Base-by-base conservation (phyloP, 2,329 filamentous ascomycete genomes). In the Colletotrichum sublineola region DNA sequence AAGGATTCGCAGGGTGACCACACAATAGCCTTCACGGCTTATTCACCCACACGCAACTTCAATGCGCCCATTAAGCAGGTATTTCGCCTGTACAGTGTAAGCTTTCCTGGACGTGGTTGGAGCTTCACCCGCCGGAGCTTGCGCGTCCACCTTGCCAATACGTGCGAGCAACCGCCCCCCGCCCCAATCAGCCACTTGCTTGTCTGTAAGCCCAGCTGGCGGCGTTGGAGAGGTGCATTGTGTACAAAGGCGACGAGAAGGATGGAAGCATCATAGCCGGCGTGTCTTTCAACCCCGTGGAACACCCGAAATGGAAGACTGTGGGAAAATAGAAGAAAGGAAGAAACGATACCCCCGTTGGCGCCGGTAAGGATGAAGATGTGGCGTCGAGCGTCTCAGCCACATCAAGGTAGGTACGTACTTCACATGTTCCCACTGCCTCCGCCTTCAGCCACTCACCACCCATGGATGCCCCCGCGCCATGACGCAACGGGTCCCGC, bases 401-500 rank as follows among this genome's bases (percentile, higher is more conserved):
- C 63, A 66, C 52, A 66, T 14, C 1, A 3, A 0, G 15, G 5
- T 24, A 3, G 15, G 15, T 63, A 56, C 38, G 50, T 55, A 56
- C 29, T 12, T 2, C 42, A 33, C n/a, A 8, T 8, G 20, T 33
- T 38, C 18, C 11, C 33, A 6, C 11, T 15, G 1, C 14, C 14
- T 36, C 11, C 2, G 40, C 12, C 31, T 40, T 5, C 48, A 56
- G 63, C 56, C 63, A 70, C 55, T 46, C 38, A 48, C 24, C 15
- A n/a, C 36, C 33, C 66, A 73, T 38, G 70, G 53, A 18, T 44
- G n/a, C 18, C 70, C 70, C 70, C 66, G 66, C 66, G 70, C 61
- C 63, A 73, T 70, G 70, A 73, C 67, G 70, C 66, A 65, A 31
- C 55, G 33, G 46, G 52, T 58, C 56, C 70, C 67, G 55, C 40